phyloP scores from a whole-genome alignment of 2,329 filamentous ascomycete genomes.

The Exophiala spinifera region DNA sequence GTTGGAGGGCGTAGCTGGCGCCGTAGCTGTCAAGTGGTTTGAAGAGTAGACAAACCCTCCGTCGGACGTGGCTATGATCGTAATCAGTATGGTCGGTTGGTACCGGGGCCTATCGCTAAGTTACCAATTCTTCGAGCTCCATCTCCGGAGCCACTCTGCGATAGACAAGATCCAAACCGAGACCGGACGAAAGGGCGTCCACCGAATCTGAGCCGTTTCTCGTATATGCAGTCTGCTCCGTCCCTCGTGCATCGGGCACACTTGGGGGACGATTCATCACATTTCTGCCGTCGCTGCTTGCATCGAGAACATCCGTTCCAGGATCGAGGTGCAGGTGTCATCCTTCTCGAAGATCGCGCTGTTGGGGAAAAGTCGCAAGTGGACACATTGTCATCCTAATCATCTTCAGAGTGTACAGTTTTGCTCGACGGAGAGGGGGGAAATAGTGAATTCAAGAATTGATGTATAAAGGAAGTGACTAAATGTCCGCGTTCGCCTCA shows the following conservation, averaged over 20 bases:
- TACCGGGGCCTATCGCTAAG: background rate
- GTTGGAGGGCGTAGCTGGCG: background rate
- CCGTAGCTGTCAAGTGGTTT: background rate
- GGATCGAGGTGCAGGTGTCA: constrained; percentile 38
- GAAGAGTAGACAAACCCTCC: constrained; percentile 9
- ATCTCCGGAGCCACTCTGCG: background rate
- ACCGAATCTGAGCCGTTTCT: constrained; percentile 6
- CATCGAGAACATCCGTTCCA: constrained; percentile 45
- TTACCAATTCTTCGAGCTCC: constrained; percentile 6
- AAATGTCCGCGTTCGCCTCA: background rate
- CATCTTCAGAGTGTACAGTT: background rate
- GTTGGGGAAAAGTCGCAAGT: background rate
- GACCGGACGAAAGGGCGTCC: background rate
- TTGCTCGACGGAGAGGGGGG: background rate
- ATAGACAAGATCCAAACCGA: constrained; percentile 4
- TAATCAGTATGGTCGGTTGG: background rate
- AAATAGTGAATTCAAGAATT: background rate
- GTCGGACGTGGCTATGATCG: background rate
- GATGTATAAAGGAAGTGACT: background rate
- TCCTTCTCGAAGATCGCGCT: background rate
- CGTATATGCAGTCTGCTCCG: background rate
- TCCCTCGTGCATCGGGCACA: constrained; percentile 38
- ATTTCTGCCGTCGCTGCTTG: constrained; percentile 45
- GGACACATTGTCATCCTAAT: no score
- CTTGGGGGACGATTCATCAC: constrained; percentile 40